Evolutionary conservation across 768 basidiomycete species (phyloP), one percentile per base, ranked within the genome.

Genomic region (Pulveroboletus sp.): DNA sequence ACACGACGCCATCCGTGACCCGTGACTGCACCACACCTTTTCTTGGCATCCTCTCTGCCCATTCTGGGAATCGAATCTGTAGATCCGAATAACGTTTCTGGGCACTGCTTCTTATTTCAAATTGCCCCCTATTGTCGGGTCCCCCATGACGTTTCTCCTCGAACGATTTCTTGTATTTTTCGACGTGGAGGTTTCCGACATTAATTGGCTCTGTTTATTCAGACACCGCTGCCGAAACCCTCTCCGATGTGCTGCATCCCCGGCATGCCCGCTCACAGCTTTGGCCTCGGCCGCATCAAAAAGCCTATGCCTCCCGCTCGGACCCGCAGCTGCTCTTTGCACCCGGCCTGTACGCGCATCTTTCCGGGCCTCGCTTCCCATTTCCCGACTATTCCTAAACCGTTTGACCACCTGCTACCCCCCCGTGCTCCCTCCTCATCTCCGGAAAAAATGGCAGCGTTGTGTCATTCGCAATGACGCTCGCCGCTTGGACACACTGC

Each of bases 31-130:
- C 51, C 39, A 53, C 49, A 27, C 50, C 38, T 51, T 45, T 54
- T 59, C 53, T 56, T 33, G 49, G 53, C 47, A 45, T 1, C 13
- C 21, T 28, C 31, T 55, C 37, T 62, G 37, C 26, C 53, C 46
- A 56, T 53, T 53, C 44, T 21, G 46, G 50, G 51, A 39, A 6
- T 39, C 45, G 14, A 47, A 66, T 68, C 61, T 66, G 66, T 59
- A 67, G 65, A 67, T 67, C 65, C 57, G 64, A 55, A 57, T 60
- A 66, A 65, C 61, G 53, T 63, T 58, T 62, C 46, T 6, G 28
- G 4, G 17, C 48, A 48, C 54, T 33, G 49, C 64, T 67, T 67
- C 66, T 45, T 41, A 68, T 69, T 69, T 66, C 56, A 60, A 67
- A 67, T 69, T 24, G 2, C 2, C 28, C 4, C 53, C 53, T 37